A percentile compares a stretch with the other conserved stretches of the same genome.
Conservation (phyloP, 2,329 filamentous ascomycete species). For the Colletotrichum sp. region DNA sequence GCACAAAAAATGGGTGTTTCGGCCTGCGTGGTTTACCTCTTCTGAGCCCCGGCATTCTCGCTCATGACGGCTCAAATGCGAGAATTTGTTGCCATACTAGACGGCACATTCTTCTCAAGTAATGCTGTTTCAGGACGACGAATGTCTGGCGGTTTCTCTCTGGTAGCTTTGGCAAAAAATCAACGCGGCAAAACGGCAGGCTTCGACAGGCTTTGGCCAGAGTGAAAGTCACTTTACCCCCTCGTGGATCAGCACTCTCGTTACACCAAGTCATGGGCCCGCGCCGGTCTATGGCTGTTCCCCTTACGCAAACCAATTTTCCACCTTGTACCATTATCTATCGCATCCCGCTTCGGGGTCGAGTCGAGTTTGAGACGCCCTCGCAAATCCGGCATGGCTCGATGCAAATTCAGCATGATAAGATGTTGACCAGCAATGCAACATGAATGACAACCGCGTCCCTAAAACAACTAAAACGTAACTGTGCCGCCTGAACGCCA, state of each 20-base stretch:
- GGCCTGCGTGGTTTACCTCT: slow-evolving; percentile 10
- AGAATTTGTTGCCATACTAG: background rate
- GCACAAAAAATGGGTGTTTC: slow-evolving; percentile 20
- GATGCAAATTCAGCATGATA: slow-evolving; percentile 24
- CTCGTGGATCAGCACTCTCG: slow-evolving; percentile 23
- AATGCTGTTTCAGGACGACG: background rate
- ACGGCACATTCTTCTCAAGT: background rate
- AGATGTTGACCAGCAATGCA: slow-evolving; percentile 24
- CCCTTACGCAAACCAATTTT: slow-evolving; percentile 17
- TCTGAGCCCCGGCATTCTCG: background rate
- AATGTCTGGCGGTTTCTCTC: slow-evolving; percentile 19
- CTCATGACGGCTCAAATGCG: background rate
- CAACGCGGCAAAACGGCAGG: slow-evolving; percentile 21
- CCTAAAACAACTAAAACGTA: slow-evolving; percentile 20
- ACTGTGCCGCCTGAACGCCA: slow-evolving; percentile 24
- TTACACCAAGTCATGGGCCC: slow-evolving; percentile 18
- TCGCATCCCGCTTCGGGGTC: slow-evolving; percentile 21
- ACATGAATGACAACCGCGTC: slow-evolving; percentile 24
- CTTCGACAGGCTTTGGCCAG: slow-evolving; percentile 23
- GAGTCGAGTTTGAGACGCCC: slow-evolving; percentile 22
- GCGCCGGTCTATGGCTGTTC: slow-evolving; percentile 11
- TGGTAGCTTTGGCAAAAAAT: slow-evolving; percentile 26
- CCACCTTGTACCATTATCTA: slow-evolving; percentile 25
- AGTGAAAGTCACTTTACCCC: slow-evolving; percentile 17
- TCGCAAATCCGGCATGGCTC: slow-evolving; percentile 22